Conservation (phyloP, 495 filamentous ascomycete species). For the Lentithecium fluviatile region DNA sequence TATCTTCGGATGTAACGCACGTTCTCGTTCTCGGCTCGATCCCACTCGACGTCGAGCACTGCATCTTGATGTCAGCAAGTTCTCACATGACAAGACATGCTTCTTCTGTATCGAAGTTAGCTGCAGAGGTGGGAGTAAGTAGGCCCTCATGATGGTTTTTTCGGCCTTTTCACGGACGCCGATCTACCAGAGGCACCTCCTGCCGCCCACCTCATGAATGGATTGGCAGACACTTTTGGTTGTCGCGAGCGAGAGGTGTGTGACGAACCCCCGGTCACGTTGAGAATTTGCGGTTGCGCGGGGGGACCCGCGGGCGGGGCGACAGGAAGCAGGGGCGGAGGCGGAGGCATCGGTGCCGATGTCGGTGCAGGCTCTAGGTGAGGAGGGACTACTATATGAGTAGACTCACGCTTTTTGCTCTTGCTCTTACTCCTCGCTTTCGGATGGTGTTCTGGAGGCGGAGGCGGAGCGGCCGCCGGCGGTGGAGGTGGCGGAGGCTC, state of each 20-base stretch:
- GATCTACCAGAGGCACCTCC: constrained; percentile 21
- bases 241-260: not conserved
- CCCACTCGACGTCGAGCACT: not conserved
- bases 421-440: constrained; percentile 7
- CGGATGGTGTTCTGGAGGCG: constrained; percentile 1
- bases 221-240: constrained; percentile 1
- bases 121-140: constrained; percentile 12
- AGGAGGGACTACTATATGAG: constrained; percentile 15
- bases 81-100: constrained; percentile 28
- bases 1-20: not conserved
- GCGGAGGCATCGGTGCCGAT: constrained; percentile 22
- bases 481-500: constrained; percentile 51
- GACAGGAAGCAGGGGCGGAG: constrained; percentile 20
- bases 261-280: constrained; percentile 3
- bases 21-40: constrained; percentile 3
- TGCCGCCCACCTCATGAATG: constrained; percentile 32
- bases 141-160: constrained; percentile 21
- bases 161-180: constrained; percentile 33
- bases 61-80: not conserved
- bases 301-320: constrained; percentile 11
- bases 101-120: constrained; percentile 5
- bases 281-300: not conserved
- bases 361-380: constrained; percentile 1
- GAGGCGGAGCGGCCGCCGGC: not conserved
- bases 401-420: constrained; percentile 2